These are phyloP conservation scores for Blastocystis sp. DNA, from an alignment of 352 stramenopile species.

Conservation along the genomic window DNA sequence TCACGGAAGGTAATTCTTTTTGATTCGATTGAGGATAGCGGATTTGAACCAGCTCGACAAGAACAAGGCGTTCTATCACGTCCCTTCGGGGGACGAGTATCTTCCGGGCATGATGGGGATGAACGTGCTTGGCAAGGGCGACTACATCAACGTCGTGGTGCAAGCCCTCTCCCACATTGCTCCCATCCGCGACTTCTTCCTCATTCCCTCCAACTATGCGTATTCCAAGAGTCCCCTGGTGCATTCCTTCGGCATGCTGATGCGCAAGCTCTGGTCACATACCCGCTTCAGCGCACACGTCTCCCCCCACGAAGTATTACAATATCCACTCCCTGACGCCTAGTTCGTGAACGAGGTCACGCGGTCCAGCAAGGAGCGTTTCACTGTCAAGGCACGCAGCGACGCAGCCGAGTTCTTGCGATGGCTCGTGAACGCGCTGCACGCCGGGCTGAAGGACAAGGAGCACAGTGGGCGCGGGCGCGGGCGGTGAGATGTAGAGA, in stretches of 20 bases:
- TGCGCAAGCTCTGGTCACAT: conserved; percentile 94
- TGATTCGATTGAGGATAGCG: conserved; percentile 33
- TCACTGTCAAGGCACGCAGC: conserved; percentile 86
- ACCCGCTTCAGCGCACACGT: conserved; percentile 96
- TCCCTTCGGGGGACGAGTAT: conserved; percentile 92
- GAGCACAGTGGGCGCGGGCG: conserved; percentile 5
- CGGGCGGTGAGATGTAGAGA: conserved; percentile 61
- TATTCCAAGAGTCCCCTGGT: conserved; percentile 76
- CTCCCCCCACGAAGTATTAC: conserved; percentile 86
- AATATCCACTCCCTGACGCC: background rate
- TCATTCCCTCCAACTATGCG: conserved; percentile 76
- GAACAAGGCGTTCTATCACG: conserved; percentile 85
- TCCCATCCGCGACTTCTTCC: conserved; percentile 92
- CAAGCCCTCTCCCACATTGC: conserved; percentile 90
- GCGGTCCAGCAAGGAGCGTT: conserved; percentile 90
- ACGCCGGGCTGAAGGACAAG: conserved; percentile 76
- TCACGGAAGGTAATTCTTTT: conserved; percentile 74
- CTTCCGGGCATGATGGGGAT: conserved; percentile 92
- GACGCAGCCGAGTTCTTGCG: conserved; percentile 92
- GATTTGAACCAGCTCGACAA: conserved; percentile 84
- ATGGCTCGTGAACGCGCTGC: conserved; percentile 91
- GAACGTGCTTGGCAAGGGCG: conserved; percentile 94
- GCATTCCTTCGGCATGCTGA: conserved; percentile 87
- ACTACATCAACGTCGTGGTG: conserved; percentile 94
- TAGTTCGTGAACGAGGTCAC: conserved; percentile 78